Evolutionary conservation across 148 eudicot genomes (phyloP), one percentile per base, ranked within the genome.

Genomic region (Spergularia bocconei): DNA sequence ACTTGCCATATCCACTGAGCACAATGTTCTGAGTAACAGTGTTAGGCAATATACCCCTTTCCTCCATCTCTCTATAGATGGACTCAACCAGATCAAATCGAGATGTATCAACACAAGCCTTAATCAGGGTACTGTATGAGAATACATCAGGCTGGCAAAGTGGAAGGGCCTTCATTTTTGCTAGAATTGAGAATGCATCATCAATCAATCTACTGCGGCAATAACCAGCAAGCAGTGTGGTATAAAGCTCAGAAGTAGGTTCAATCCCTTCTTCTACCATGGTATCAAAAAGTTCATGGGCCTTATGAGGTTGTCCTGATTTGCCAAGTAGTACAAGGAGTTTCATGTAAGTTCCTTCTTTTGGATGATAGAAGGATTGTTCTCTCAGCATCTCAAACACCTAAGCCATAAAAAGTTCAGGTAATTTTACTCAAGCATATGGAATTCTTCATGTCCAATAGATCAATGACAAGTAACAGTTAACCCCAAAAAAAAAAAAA

Each of bases 1-100:
- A 94, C 80, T 89, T 95, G 4, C 94, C 97, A 77, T 89, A 95
- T 58, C 97, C 99, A 36, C 82, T 87, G 53, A 95, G 79, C 60
- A 95, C 91, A 50, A 86, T 90, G 65, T 95, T 95, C 56, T 95
- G 97, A 44, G 99, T 95, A 79, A 92, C 99, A 0, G 99, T 95
- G 70, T 95, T 95, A 0, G 99, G 96, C 21, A 81, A 61, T 19
- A 92, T 82, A 55, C 79, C 82, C 33, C 91, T 78, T 23, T 86
- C 85, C 41, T 80, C 79, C 97, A 92, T 95, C 77, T 95, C 90
- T 38, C 79, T 80, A 75, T 89, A 92, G 10, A 95, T 86, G 7
- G 87, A 77, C 72, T 89, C 90, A n/a, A 95, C 92, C 57, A 90
- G 73, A 17, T 95, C 91, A 16, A 92, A 95, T 23, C 71, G 87